These are phyloP conservation scores for Acanthamoeba sp. DNA, from an alignment of 208 protist genomes.

Conservation along the genomic window DNA sequence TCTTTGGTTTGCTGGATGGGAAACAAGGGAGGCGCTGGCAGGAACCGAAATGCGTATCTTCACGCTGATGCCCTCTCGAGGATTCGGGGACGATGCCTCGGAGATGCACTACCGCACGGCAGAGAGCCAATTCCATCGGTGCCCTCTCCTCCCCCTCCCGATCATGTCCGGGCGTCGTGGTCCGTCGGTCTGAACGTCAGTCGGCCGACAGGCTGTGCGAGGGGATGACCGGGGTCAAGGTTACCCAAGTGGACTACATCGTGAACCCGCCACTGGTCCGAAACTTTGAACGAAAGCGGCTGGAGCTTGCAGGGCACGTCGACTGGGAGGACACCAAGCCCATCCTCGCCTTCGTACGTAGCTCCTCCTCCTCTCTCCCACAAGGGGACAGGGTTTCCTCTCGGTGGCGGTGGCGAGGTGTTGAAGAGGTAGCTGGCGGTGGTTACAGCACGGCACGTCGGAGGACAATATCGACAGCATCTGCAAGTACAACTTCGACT, in stretches of 20 bases:
- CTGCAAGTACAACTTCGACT: slow-evolving; percentile 58
- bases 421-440: too few relatives aligned
- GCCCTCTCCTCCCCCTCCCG: background rate
- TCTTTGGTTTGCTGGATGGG: background rate
- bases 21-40: background rate
- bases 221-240: slow-evolving; percentile 10
- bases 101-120: slow-evolving; percentile 47
- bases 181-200: too few relatives aligned
- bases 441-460: slow-evolving; percentile 58
- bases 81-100: background rate
- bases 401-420: too few relatives aligned
- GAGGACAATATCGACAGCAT: slow-evolving; percentile 28
- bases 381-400: too few relatives aligned
- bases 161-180: background rate
- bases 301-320: slow-evolving; percentile 27
- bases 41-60: slow-evolving; percentile 31
- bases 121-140: slow-evolving; percentile 51
- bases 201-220: slow-evolving; percentile 60
- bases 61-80: slow-evolving; percentile 27
- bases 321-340: slow-evolving; percentile 72
- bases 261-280: slow-evolving; percentile 51
- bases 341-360: slow-evolving; percentile 15
- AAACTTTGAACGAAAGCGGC: slow-evolving; percentile 52
- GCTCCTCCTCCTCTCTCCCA: background rate
- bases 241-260: slow-evolving; percentile 48